A percentile compares a stretch with the other conserved stretches of the same genome.
These are phyloP conservation scores for Aspergillus funiculosus DNA, from an alignment of 495 filamentous ascomycete genomes.

Conservation along the genomic window DNA sequence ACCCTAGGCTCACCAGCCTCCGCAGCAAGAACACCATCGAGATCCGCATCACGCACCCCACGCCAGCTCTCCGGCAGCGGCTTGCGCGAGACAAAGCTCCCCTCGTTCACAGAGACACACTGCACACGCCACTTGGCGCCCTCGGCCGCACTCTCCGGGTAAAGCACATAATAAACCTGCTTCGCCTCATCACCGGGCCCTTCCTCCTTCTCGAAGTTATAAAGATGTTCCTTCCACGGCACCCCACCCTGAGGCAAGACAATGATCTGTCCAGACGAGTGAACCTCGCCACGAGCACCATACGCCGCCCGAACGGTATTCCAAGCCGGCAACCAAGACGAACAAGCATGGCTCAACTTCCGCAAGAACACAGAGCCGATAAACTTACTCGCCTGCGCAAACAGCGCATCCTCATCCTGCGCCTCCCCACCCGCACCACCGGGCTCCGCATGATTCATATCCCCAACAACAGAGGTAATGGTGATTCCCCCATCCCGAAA, in stretches of 20 bases:
- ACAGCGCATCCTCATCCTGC: constrained; percentile 78
- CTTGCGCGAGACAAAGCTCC: constrained; percentile 85
- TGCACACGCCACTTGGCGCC: constrained; percentile 89
- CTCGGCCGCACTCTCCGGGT: constrained; percentile 67
- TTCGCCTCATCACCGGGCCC: constrained; percentile 28
- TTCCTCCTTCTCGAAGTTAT: constrained; percentile 68
- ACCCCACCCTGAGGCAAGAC: constrained; percentile 67
- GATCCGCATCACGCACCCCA: constrained; percentile 75
- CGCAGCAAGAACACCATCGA: constrained; percentile 68
- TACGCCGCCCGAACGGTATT: constrained; percentile 70
- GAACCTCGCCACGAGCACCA: constrained; percentile 52
- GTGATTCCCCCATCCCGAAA: constrained; percentile 79
- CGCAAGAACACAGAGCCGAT: constrained; percentile 81
- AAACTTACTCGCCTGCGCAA: constrained; percentile 65
- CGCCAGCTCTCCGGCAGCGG: constrained; percentile 87
- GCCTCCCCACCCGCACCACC: constrained; percentile 46
- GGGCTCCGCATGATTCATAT: constrained; percentile 60
- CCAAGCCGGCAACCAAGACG: constrained; percentile 79
- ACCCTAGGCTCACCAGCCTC: constrained; percentile 38
- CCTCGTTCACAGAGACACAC: constrained; percentile 69
- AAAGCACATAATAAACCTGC: constrained; percentile 77
- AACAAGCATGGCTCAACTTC: constrained; percentile 55
- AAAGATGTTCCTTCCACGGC: constrained; percentile 96
- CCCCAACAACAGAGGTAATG: constrained; percentile 73
- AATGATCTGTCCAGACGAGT: constrained; percentile 71